Base-by-base conservation (phyloP, 495 filamentous ascomycete genomes). In the Trypethelium eluteriae region DNA sequence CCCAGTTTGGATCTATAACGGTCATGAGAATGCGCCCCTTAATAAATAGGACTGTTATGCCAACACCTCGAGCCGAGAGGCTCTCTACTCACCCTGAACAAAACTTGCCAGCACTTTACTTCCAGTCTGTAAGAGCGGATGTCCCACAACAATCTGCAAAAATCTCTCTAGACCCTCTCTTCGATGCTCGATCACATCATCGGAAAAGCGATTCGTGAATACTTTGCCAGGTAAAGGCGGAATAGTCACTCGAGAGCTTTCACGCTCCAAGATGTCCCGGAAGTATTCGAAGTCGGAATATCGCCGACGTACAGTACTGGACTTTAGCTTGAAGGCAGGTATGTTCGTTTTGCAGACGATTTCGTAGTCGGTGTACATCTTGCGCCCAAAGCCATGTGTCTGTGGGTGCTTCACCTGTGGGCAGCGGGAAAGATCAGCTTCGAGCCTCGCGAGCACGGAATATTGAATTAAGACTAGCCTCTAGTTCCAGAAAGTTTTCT, bases 211-310 rank as follows among this genome's bases (percentile, higher is more conserved):
- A 76, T 98, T 98, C 36, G 93, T 97, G 72, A 98, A 96, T 39
- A 98, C 94, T 79, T 98, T 98, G 36, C 94, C 94, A 0, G 94
- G 94, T 62, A 98, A 80, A 35, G 94, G 94, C 3, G 94, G 94
- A 74, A 98, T 98, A 38, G 91, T 96, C 62, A 98, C 94, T 64
- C 95, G 82, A 46, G 93, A 93, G 71, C 84, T 88, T 80, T 98
- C 94, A 65, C 95, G 88, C 82, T 98, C 94, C 63, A 98, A 84
- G 65, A 98, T 96, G 75, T 98, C 94, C 72, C 94, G 92, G 80
- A 98, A 98, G 80, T 94, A 92, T 80, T 98, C 94, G 72, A 98
- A 98, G 77, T 98, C 94, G 66, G 88, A 92, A 79, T 98, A 98
- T 36, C 94, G 90, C 64, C 94, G 86, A 66, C 94, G 92, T 63